Conservation (phyloP, 1,139 yeast genomes). For the Yamadazyma membranifaciens region DNA sequence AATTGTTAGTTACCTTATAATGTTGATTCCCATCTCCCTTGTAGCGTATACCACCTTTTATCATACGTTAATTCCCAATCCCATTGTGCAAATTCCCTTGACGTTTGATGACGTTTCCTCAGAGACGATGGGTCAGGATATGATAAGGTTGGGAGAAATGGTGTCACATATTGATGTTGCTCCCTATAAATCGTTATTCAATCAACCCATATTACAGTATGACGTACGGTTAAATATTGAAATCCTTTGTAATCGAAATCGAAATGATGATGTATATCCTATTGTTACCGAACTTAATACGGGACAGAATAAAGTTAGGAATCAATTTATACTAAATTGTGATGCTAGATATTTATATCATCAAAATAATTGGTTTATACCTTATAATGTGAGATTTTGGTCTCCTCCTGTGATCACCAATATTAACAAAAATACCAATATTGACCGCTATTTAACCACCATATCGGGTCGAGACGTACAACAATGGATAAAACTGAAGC, state of each 20-base stretch:
- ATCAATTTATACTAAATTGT: constrained; percentile 27
- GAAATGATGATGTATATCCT: constrained; percentile 18
- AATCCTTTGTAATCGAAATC: constrained; percentile 17
- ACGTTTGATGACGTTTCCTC: neutral
- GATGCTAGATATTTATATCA: constrained; percentile 29
- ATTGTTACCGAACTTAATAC: neutral
- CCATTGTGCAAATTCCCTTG: constrained; percentile 15
- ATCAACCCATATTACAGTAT: constrained; percentile 16
- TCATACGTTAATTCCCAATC: constrained; percentile 22
- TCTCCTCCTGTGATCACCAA: constrained; percentile 35
- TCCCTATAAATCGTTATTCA: constrained; percentile 1
- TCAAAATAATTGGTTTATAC: constrained; percentile 31
- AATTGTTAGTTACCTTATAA: constrained; percentile 16
- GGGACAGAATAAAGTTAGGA: neutral
- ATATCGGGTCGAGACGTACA: constrained; percentile 6
- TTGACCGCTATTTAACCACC: constrained; percentile 11
- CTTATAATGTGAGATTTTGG: constrained; percentile 38
- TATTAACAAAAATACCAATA: constrained; percentile 17
- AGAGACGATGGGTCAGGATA: too few species aligned
- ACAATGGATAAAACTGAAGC: neutral
- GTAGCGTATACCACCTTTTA: constrained; percentile 27
- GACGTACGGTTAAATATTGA: constrained; percentile 15
- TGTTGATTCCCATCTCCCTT: constrained; percentile 26
- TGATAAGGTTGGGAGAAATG: neutral
- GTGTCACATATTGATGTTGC: constrained; percentile 1